A percentile compares a stretch with the other conserved stretches of the same genome.
Conservation (phyloP, 2,329 filamentous ascomycete genomes). For the Sporothrix luriei region DNA sequence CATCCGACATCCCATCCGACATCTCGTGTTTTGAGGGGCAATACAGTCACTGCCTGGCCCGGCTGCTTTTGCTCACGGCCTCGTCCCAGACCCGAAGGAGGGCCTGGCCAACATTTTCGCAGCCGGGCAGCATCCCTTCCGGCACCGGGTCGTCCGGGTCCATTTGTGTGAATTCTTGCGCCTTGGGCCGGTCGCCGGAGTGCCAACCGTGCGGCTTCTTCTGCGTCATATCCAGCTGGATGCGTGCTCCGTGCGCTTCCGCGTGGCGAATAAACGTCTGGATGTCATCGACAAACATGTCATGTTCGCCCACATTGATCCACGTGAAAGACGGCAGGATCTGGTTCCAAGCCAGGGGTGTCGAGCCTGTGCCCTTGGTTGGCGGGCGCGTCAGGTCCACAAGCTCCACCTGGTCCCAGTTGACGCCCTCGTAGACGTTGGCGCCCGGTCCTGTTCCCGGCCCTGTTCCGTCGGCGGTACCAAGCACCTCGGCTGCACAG, state of each 20-base stretch:
- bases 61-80: slow-evolving; percentile 8
- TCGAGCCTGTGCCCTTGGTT: neutral
- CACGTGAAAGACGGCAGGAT: neutral
- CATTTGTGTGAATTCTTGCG: neutral
- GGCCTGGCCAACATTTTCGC: slow-evolving; percentile 3
- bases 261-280: neutral
- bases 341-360: neutral
- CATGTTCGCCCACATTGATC: slow-evolving; percentile 21
- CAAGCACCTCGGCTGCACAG: slow-evolving; percentile 1
- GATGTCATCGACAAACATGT: slow-evolving; percentile 5
- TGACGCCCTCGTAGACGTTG: neutral
- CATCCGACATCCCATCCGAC: too few relatives aligned
- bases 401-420: slow-evolving; percentile 20
- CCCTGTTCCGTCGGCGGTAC: neutral
- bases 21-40: slow-evolving; percentile 9
- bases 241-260: neutral
- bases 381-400: slow-evolving; percentile 16
- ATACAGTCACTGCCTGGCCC: neutral
- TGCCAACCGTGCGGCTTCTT: slow-evolving; percentile 17
- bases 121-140: neutral
- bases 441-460: neutral
- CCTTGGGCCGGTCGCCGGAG: slow-evolving; percentile 7
- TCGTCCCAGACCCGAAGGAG: slow-evolving; percentile 2
- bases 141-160: neutral
- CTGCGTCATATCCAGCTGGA: neutral